Conservation (phyloP, 2,329 filamentous ascomycete genomes). For the Emericellopsis atlantica region DNA sequence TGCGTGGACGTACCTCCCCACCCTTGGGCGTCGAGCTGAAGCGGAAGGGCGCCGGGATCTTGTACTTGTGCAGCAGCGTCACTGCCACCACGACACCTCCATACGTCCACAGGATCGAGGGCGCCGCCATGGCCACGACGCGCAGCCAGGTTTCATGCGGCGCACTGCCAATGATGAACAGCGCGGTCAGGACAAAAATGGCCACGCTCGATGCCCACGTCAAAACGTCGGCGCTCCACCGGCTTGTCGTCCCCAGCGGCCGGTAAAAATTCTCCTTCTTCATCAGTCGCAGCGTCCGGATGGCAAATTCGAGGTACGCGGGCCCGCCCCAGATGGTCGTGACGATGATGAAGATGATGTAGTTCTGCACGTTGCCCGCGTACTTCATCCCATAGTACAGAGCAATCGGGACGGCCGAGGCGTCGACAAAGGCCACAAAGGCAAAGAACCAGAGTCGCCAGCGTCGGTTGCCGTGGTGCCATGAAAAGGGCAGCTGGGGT, state of each 20-base stretch:
- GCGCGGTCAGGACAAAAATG: slow-evolving; percentile 34
- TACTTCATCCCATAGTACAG: slow-evolving; percentile 38
- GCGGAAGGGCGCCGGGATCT: slow-evolving; percentile 40
- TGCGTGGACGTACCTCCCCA: slow-evolving; percentile 14
- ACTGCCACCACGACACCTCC: slow-evolving; percentile 27
- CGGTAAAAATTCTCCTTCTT: slow-evolving; percentile 35
- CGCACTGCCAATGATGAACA: slow-evolving; percentile 36
- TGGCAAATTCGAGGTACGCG: slow-evolving; percentile 39
- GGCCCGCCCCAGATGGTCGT: slow-evolving; percentile 42
- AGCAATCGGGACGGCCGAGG: slow-evolving; percentile 31
- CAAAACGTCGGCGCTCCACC: slow-evolving; percentile 37
- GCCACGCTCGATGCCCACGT: slow-evolving; percentile 31
- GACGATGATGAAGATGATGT: slow-evolving; percentile 36
- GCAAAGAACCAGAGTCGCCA: slow-evolving; percentile 32
- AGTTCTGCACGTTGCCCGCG: slow-evolving; percentile 22
- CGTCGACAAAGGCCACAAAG: slow-evolving; percentile 33
- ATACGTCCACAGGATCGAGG: slow-evolving; percentile 34
- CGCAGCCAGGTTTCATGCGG: slow-evolving; percentile 35
- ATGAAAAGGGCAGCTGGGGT: slow-evolving; percentile 26
- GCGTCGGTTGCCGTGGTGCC: slow-evolving; percentile 24
- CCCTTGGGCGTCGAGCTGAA: slow-evolving; percentile 53
- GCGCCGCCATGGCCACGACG: slow-evolving; percentile 36
- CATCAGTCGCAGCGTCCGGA: slow-evolving; percentile 34
- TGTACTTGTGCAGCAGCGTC: slow-evolving; percentile 18
- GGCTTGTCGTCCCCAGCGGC: slow-evolving; percentile 29